These are phyloP conservation scores for Skeletonema tropicum DNA, from an alignment of 108 stramenopile genomes.

Conservation along the genomic window DNA sequence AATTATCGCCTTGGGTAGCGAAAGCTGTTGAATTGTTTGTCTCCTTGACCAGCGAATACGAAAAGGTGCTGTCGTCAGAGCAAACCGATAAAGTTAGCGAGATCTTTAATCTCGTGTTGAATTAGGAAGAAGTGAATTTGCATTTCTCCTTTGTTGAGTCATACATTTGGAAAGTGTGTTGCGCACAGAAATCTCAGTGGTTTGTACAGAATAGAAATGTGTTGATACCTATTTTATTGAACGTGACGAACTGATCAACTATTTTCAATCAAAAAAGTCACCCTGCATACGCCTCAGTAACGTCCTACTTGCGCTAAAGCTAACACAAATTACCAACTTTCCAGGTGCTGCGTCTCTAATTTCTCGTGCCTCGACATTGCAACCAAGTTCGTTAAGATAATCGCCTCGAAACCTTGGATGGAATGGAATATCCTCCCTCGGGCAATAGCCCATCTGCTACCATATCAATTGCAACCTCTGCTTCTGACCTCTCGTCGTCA, in stretches of 20 bases:
- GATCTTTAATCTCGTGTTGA: slow-evolving; percentile 8
- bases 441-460: slow-evolving; percentile 74
- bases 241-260: background rate
- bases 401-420: slow-evolving; percentile 52
- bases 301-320: slow-evolving; percentile 68
- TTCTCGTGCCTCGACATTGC: slow-evolving; percentile 65
- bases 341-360: slow-evolving; percentile 88
- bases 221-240: background rate
- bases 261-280: slow-evolving; percentile 44
- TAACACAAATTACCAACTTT: slow-evolving; percentile 86
- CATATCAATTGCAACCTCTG: slow-evolving; percentile 71
- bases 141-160: background rate
- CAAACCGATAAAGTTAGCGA: slow-evolving; percentile 6
- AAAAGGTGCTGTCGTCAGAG: background rate
- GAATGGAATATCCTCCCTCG: slow-evolving; percentile 42
- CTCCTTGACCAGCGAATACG: background rate
- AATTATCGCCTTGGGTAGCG: slow-evolving; percentile 6
- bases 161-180: background rate
- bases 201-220: too few relatives aligned
- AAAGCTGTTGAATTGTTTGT: slow-evolving; percentile 1
- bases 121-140: background rate
- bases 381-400: slow-evolving; percentile 69
- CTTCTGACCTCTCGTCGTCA: slow-evolving; percentile 38
- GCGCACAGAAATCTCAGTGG: background rate
- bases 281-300: slow-evolving; percentile 81